A percentile compares a stretch with the other conserved stretches of the same genome.
These are phyloP conservation scores for Daldinia sp. DNA, from an alignment of 2,329 filamentous ascomycete genomes.

Conservation along the genomic window DNA sequence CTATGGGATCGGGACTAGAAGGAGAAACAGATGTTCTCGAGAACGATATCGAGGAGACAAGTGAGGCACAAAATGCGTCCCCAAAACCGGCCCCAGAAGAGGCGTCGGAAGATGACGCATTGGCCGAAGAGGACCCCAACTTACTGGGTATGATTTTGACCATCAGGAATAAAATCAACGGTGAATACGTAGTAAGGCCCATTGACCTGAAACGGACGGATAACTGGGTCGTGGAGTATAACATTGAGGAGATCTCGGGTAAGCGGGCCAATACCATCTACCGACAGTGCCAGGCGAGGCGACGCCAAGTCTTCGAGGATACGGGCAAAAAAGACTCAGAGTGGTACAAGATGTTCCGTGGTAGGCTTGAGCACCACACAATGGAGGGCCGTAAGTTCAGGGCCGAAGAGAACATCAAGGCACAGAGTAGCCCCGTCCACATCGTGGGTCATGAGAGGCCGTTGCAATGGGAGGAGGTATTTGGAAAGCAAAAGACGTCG, in stretches of 20 bases:
- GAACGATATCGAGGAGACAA: background rate
- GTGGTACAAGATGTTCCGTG: constrained; percentile 58
- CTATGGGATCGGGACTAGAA: background rate
- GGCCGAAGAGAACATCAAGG: constrained; percentile 59
- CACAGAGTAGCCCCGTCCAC: constrained; percentile 56
- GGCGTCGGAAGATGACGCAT: constrained; percentile 2
- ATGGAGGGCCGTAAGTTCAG: constrained; percentile 67
- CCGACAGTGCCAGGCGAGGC: constrained; percentile 61
- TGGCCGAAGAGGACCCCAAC: constrained; percentile 40
- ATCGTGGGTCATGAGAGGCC: constrained; percentile 54
- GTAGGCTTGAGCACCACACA: constrained; percentile 53
- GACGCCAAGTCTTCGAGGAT: constrained; percentile 57
- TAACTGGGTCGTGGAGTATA: constrained; percentile 82
- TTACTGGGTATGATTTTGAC: constrained; percentile 77
- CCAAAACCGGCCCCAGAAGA: background rate
- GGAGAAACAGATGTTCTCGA: constrained; percentile 2
- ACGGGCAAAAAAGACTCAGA: constrained; percentile 52
- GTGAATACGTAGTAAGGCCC: constrained; percentile 68
- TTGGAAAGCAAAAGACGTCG: constrained; percentile 36
- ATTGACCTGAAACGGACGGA: constrained; percentile 49
- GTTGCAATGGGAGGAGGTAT: constrained; percentile 49
- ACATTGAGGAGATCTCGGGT: constrained; percentile 68
- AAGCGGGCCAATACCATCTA: constrained; percentile 62
- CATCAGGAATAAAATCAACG: constrained; percentile 77
- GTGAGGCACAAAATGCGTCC: constrained; percentile 4